phyloP scores from a whole-genome alignment of 345 rosid species.

The Eucalyptus camaldulensis region DNA sequence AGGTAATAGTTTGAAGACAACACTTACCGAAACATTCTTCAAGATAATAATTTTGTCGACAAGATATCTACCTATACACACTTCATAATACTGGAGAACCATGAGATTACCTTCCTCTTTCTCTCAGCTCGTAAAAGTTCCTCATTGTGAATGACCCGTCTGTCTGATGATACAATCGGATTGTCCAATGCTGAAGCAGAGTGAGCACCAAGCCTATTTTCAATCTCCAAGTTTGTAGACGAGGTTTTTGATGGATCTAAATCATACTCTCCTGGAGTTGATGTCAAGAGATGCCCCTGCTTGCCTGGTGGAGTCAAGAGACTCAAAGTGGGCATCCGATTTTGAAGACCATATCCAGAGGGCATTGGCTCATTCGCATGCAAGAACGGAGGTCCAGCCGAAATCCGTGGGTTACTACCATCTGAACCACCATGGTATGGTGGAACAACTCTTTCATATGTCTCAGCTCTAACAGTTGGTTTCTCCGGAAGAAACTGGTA shows the following conservation, averaged over 20 bases:
- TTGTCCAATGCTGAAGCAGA: conserved; percentile 26
- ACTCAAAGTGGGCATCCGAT: conserved; percentile 52
- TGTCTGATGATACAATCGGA: conserved; percentile 33
- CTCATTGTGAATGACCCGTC: conserved; percentile 34
- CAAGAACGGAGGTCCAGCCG: conserved; percentile 13
- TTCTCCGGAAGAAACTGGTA: conserved; percentile 85
- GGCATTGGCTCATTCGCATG: conserved; percentile 21
- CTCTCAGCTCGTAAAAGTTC: conserved; percentile 46
- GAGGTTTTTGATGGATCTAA: conserved; percentile 28
- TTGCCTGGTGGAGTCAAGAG: conserved; percentile 56
- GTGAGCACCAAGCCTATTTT: conserved; percentile 22
- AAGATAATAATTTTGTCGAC: not conserved
- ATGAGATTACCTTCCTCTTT: conserved; percentile 51
- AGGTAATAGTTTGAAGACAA: not conserved
- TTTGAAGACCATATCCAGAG: conserved; percentile 31
- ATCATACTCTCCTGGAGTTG: conserved; percentile 30
- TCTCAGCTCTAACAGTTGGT: conserved; percentile 57
- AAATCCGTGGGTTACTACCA: conserved; percentile 18
- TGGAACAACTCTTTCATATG: conserved; percentile 35
- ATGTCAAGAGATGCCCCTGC: conserved; percentile 30
- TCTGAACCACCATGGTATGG: conserved; percentile 33
- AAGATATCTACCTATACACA: not conserved
- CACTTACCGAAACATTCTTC: not conserved
- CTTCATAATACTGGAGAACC: not conserved
- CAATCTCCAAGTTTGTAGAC: conserved; percentile 14